These are phyloP conservation scores for Pseudopithomyces maydicus DNA, from an alignment of 2,329 filamentous ascomycete species.

Conservation along the genomic window DNA sequence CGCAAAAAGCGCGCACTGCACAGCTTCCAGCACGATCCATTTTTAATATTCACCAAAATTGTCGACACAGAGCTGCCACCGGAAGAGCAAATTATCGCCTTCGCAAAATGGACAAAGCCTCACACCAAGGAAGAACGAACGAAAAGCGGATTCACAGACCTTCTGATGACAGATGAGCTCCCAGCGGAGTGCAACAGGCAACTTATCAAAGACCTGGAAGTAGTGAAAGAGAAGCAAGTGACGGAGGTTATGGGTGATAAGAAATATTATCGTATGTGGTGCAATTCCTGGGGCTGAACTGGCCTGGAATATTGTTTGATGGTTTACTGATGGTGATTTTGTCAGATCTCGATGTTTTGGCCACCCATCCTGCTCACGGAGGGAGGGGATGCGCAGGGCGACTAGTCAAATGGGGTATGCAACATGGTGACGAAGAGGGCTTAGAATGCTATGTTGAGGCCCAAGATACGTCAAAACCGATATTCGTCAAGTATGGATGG, in stretches of 20 bases:
- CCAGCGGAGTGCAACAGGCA: background rate
- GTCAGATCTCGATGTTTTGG: background rate
- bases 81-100: background rate
- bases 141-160: background rate
- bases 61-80: background rate
- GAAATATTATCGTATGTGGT: background rate
- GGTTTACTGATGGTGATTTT: too few relatives aligned
- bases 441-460: background rate
- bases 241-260: background rate
- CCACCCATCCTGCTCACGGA: background rate
- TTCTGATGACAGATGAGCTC: background rate
- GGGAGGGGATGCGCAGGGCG: background rate
- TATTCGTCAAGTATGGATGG: background rate
- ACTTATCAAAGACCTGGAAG: background rate
- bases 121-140: background rate
- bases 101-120: background rate
- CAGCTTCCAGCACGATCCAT: background rate
- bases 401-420: background rate
- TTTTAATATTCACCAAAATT: background rate
- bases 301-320: too few relatives aligned
- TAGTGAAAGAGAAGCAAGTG: background rate
- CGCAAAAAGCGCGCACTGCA: background rate
- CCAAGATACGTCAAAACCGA: background rate
- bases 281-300: too few relatives aligned
- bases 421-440: background rate